Evolutionary conservation across 345 rosid genomes (phyloP).

Genomic region (Chamaenerion angustifolium): DNA sequence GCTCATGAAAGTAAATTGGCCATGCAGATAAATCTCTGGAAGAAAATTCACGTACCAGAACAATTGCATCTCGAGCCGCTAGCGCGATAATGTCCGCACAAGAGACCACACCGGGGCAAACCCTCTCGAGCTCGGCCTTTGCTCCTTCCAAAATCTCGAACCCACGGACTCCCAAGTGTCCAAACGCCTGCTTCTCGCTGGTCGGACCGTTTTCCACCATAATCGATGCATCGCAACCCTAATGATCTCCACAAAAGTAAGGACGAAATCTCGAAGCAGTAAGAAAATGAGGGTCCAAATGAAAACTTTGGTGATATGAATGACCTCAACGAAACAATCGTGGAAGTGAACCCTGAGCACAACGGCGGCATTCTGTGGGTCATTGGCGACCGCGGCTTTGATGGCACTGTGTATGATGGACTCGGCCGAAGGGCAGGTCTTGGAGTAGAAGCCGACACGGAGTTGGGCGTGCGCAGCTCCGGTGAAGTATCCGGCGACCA

Average conservation of each 20-base stretch:
- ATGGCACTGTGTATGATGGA: slow-evolving; percentile 32
- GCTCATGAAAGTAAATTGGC: neutral
- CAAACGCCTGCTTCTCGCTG: slow-evolving; percentile 41
- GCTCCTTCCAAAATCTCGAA: slow-evolving; percentile 40
- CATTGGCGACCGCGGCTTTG: slow-evolving; percentile 22
- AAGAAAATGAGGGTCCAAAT: neutral
- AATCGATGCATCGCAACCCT: slow-evolving; percentile 80
- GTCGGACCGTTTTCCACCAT: slow-evolving; percentile 31
- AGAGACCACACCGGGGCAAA: slow-evolving; percentile 62
- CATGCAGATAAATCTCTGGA: neutral
- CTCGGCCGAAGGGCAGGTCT: slow-evolving; percentile 57
- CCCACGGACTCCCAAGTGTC: slow-evolving; percentile 55
- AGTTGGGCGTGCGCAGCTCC: slow-evolving; percentile 16
- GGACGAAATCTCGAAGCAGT: neutral
- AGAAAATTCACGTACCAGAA: slow-evolving; percentile 25
- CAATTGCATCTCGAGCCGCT: slow-evolving; percentile 71
- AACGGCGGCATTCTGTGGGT: slow-evolving; percentile 30
- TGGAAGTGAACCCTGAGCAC: slow-evolving; percentile 70
- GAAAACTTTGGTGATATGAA: too few relatives aligned
- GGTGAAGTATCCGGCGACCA: neutral
- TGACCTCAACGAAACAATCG: slow-evolving; percentile 66
- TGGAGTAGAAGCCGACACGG: slow-evolving; percentile 39
- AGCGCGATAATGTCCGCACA: slow-evolving; percentile 77
- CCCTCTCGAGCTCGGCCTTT: slow-evolving; percentile 40
- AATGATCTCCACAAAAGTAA: neutral